phyloP scores from a whole-genome alignment of 352 stramenopile genomes.

The Plasmopara muralis region DNA sequence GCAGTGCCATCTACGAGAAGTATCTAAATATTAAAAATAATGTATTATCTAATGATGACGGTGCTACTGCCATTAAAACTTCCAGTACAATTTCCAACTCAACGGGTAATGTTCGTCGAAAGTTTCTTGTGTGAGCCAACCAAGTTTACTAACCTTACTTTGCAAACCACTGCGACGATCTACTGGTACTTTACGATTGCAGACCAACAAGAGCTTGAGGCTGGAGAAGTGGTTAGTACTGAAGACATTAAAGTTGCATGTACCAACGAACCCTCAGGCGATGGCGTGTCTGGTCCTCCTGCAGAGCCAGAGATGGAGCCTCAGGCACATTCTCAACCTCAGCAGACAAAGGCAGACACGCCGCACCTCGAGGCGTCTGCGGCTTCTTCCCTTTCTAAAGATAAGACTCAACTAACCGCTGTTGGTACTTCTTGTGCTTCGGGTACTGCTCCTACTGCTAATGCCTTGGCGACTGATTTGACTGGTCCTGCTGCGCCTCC shows the following conservation, averaged over 20 bases:
- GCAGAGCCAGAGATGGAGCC: slow-evolving; percentile 16
- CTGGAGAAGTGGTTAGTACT: slow-evolving; percentile 54
- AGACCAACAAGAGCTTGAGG: slow-evolving; percentile 53
- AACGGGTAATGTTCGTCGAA: slow-evolving; percentile 28
- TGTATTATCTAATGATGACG: slow-evolving; percentile 7
- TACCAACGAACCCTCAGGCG: slow-evolving; percentile 19
- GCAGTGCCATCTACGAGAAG: slow-evolving; percentile 31
- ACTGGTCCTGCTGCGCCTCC: slow-evolving; percentile 2
- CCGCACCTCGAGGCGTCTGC: slow-evolving; percentile 14
- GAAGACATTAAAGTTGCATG: slow-evolving; percentile 25
- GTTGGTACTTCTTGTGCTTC: slow-evolving; percentile 28
- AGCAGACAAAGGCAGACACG: slow-evolving; percentile 13
- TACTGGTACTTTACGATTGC: neutral
- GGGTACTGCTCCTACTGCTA: slow-evolving; percentile 9
- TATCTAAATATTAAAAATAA: slow-evolving; percentile 51
- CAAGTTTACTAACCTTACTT: neutral
- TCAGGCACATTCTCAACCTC: slow-evolving; percentile 11
- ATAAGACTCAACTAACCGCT: slow-evolving; percentile 30
- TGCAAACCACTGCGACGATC: neutral
- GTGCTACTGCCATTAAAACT: neutral
- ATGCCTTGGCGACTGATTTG: slow-evolving; percentile 4
- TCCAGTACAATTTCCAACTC: slow-evolving; percentile 37
- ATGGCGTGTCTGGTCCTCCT: slow-evolving; percentile 19
- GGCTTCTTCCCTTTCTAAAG: slow-evolving; percentile 12
- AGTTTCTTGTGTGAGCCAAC: neutral